Evolutionary conservation across 805 yeast species (phyloP).

Genomic region (Zygotorulaspora danielsina): DNA sequence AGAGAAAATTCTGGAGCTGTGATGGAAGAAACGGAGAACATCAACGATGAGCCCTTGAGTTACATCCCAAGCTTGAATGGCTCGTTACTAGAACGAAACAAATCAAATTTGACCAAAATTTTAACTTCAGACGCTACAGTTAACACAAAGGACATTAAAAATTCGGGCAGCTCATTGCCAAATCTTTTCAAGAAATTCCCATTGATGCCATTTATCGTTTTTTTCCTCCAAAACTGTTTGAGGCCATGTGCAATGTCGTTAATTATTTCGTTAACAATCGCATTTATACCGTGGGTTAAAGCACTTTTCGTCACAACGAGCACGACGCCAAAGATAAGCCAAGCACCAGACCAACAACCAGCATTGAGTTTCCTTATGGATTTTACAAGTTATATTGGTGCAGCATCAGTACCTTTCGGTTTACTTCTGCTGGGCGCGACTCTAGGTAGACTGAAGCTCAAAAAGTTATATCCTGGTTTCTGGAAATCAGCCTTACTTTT

Average conservation of each 20-base stretch:
- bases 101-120: slow-evolving; percentile 31
- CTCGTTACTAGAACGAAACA: slow-evolving; percentile 18
- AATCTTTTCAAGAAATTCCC: slow-evolving; percentile 27
- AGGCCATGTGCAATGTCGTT: slow-evolving; percentile 75
- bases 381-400: slow-evolving; percentile 70
- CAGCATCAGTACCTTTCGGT: slow-evolving; percentile 89
- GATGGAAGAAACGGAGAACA: slow-evolving; percentile 1
- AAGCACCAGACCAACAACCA: slow-evolving; percentile 85
- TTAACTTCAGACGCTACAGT: slow-evolving; percentile 36
- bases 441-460: slow-evolving; percentile 66
- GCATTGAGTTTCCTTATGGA: slow-evolving; percentile 86
- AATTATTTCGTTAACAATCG: slow-evolving; percentile 56
- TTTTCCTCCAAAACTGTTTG: slow-evolving; percentile 48
- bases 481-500: slow-evolving; percentile 59
- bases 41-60: slow-evolving; percentile 2
- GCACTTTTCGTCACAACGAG: slow-evolving; percentile 58
- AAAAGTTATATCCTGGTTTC: slow-evolving; percentile 61
- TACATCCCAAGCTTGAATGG: slow-evolving; percentile 5
- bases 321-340: slow-evolving; percentile 45
- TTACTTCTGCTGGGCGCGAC: slow-evolving; percentile 83
- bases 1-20: slow-evolving; percentile 20
- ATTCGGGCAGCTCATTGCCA: slow-evolving; percentile 32
- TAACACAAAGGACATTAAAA: slow-evolving; percentile 29
- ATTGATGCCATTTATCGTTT: slow-evolving; percentile 29
- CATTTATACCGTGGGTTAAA: slow-evolving; percentile 86